These are phyloP conservation scores for Kwoniella dejecticola DNA, from an alignment of 768 basidiomycete genomes.

Conservation along the genomic window DNA sequence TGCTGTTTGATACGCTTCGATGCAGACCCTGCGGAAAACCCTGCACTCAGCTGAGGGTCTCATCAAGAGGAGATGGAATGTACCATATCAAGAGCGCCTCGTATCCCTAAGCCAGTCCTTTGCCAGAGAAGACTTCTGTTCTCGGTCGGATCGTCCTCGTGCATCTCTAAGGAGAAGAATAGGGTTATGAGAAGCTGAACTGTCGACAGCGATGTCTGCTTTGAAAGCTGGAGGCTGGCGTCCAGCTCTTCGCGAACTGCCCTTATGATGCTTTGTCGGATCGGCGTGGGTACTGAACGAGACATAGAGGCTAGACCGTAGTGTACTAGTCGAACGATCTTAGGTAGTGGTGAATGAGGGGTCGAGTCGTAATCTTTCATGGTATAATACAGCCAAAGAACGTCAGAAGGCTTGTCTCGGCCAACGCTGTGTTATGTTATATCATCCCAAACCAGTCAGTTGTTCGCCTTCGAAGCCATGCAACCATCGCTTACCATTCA, in stretches of 20 bases:
- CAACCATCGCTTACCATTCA: neutral
- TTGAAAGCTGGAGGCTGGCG: neutral
- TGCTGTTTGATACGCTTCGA: constrained; percentile 1
- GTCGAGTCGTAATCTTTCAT: constrained; percentile 4
- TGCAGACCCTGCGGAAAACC: neutral
- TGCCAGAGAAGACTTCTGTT: constrained; percentile 5
- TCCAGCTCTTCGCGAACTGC: constrained; percentile 6
- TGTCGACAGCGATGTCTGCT: constrained; percentile 1
- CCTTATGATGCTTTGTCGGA: neutral
- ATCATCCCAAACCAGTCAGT: too few species aligned
- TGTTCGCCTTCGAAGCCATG: too few species aligned
- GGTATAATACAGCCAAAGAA: neutral
- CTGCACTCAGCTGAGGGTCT: neutral
- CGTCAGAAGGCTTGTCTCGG: neutral
- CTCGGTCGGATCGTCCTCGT: constrained; percentile 3
- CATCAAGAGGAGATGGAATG: neutral
- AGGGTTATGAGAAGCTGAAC: neutral
- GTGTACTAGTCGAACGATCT: constrained; percentile 3
- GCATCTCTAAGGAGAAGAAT: neutral
- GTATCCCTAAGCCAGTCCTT: neutral
- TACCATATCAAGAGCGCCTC: constrained; percentile 2
- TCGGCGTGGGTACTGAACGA: neutral
- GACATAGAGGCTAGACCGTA: constrained; percentile 8
- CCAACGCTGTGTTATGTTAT: neutral
- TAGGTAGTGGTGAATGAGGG: constrained; percentile 1